Base-by-base conservation (phyloP, 1,139 yeast genomes). In the Hyphopichia burtonii region DNA sequence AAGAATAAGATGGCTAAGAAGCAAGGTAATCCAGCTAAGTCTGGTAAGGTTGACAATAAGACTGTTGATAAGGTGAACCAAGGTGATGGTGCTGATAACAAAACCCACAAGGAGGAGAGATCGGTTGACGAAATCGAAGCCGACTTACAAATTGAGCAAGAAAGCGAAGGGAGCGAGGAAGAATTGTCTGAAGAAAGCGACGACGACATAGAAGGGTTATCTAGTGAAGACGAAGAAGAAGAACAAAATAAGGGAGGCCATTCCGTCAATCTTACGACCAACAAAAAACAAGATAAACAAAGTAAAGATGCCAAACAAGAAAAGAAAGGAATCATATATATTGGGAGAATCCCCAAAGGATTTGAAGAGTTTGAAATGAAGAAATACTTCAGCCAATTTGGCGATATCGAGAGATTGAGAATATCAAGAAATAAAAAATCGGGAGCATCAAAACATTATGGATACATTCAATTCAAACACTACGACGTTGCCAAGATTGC, bases 401-500 rank as follows among this genome's bases (percentile, higher is more conserved):
- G 99, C 45, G 82, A 79, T 36, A 82, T 93, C 47, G 72, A 80
- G 41, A 82, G 89, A 53, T 74, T 90, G 44, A 81, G 93, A 53
- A 67, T 93, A 45, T 87, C 96, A 34, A 80, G 98, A 61, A 91
- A 88, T 71, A 90, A 86, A 63, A 86, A 84, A 62, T 83, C 96
- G 3, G 99, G 99, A 37, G 82, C 83, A 47, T 84, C 96, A 17
- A 91, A 90, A 68, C 98, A 91, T 65, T 94, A 83, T 63, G 99
- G 91, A 11, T 93, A 88, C 63, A 71, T 93, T 42, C 97, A 91
- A 66, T 93, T 93, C 57, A 80, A 76, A 39, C 76, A 81, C 45
- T 61, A 66, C 32, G 87, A 82, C 39, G 95, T 87, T 45, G 98
- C 98, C 40, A 77, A 81, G 52, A 75, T 90, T 46, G 99, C 96